Conservation (phyloP, 306 rosid species). For the Casuarina cunninghamiana region DNA sequence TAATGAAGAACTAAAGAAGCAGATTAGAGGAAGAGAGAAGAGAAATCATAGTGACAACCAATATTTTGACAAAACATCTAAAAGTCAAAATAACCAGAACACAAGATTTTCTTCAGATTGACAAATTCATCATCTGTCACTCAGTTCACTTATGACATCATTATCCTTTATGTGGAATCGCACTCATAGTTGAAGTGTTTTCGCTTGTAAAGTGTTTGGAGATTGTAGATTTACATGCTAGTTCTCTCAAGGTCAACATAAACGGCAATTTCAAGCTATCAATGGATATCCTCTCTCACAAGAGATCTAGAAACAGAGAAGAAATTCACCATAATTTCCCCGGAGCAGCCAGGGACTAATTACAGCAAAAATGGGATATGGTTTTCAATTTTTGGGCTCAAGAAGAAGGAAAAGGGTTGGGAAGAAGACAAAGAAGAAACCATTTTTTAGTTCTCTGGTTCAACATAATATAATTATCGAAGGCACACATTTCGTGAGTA, state of each 20-base stretch:
- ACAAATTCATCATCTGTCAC: background rate
- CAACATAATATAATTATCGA: background rate
- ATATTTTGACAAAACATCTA: background rate
- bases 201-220: background rate
- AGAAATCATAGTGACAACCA: background rate
- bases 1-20: background rate
- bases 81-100: background rate
- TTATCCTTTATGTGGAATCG: background rate
- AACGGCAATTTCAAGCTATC: background rate
- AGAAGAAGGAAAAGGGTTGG: background rate
- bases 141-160: background rate
- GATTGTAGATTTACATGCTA: background rate
- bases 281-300: background rate
- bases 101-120: background rate
- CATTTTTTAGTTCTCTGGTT: background rate
- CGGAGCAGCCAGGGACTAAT: background rate
- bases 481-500: background rate
- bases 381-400: background rate
- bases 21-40: background rate
- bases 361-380: background rate
- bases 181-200: background rate
- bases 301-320: background rate
- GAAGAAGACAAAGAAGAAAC: background rate
- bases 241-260: background rate
- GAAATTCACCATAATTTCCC: background rate